These are phyloP conservation scores for Metroxylon sagu DNA, from an alignment of 176 grass and related monocot genomes.

Conservation along the genomic window DNA sequence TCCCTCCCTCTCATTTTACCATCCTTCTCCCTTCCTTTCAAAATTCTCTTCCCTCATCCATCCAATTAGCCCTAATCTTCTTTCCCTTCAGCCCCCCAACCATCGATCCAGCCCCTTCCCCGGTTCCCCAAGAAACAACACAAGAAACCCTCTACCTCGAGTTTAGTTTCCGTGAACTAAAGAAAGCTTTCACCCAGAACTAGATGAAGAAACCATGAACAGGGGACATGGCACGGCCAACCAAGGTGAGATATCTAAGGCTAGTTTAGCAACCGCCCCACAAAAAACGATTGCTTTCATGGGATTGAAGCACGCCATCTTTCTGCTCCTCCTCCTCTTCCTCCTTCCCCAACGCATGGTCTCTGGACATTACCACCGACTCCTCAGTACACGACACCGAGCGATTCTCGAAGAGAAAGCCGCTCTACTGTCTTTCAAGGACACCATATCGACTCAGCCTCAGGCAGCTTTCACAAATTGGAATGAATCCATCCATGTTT, in stretches of 20 bases:
- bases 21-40: neutral
- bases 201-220: no score
- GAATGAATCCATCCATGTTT: constrained; percentile 61
- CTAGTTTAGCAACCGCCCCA: neutral
- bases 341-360: neutral
- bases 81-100: no score
- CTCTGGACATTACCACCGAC: neutral
- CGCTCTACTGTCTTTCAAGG: constrained; percentile 58
- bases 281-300: constrained; percentile 30
- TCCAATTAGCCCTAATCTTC: no score
- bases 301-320: constrained; percentile 16
- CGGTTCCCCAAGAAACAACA: no score
- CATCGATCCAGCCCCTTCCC: no score
- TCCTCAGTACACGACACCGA: neutral
- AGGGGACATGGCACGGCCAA: no score
- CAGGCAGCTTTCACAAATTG: constrained; percentile 40
- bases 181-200: no score
- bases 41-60: constrained; percentile 1
- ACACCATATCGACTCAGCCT: constrained; percentile 10
- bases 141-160: no score
- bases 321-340: constrained; percentile 18
- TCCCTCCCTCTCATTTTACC: neutral
- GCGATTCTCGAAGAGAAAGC: constrained; percentile 35
- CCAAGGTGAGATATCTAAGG: neutral
- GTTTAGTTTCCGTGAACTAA: no score